Percentiles rank a stretch among this genome's conserved stretches.
Evolutionary conservation across 495 filamentous ascomycete species (phyloP).

Genomic region (Geoglossum glabrum): DNA sequence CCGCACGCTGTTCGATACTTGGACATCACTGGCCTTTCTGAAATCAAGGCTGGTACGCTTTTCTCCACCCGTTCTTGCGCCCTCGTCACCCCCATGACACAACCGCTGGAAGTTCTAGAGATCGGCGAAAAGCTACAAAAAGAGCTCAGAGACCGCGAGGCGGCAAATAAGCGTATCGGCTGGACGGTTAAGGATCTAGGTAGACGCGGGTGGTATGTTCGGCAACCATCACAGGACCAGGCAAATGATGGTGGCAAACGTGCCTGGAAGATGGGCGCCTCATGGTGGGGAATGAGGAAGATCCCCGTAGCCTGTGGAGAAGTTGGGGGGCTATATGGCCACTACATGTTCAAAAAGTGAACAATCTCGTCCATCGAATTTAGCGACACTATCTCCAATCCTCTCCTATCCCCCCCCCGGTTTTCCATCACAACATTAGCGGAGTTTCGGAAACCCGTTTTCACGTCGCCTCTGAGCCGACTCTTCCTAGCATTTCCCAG

Average conservation of each 20-base stretch:
- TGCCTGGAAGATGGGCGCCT: constrained; percentile 78
- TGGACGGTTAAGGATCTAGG: constrained; percentile 54
- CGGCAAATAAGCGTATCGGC: constrained; percentile 33
- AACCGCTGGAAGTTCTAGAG: constrained; percentile 65
- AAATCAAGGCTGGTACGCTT: constrained; percentile 40
- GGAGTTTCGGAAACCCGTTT: no score
- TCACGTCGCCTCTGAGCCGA: no score
- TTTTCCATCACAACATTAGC: no score
- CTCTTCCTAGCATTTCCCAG: no score
- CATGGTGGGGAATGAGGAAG: constrained; percentile 76
- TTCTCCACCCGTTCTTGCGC: constrained; percentile 36
- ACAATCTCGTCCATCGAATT: background rate
- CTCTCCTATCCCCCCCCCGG: background rate
- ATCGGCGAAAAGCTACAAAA: constrained; percentile 49
- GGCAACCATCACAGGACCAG: constrained; percentile 9
- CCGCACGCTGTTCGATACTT: constrained; percentile 55
- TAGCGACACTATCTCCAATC: background rate
- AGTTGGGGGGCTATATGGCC: constrained; percentile 71
- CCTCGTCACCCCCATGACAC: constrained; percentile 38
- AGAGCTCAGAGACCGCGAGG: constrained; percentile 31
- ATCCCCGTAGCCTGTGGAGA: constrained; percentile 57
- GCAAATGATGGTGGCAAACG: constrained; percentile 29
- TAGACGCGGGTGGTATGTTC: constrained; percentile 49
- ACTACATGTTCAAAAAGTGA: constrained; percentile 64
- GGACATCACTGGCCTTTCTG: constrained; percentile 41